A percentile compares a stretch with the other conserved stretches of the same genome.
phyloP scores from a whole-genome alignment of 371 early-diverging fungal species.

The Mortierella polycephala region DNA sequence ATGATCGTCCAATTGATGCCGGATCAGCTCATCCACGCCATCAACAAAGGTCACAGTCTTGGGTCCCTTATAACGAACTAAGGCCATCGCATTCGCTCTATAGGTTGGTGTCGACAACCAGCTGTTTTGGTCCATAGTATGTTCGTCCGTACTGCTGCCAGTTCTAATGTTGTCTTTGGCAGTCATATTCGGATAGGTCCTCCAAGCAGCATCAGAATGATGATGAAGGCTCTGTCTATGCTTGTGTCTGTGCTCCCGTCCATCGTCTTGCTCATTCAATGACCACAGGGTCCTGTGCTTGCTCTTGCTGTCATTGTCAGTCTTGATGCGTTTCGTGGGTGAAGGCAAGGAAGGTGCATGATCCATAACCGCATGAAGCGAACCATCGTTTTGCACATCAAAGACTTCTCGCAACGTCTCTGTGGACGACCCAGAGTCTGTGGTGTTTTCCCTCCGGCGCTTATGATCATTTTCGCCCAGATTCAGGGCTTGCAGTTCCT shows the following conservation, averaged over 20 bases:
- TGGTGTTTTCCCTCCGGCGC: constrained; percentile 25
- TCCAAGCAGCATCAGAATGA: too few relatives aligned
- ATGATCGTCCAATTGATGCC: constrained; percentile 7
- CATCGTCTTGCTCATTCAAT: constrained; percentile 5
- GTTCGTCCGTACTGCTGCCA: neutral
- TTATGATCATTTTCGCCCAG: constrained; percentile 48
- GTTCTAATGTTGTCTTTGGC: neutral
- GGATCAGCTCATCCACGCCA: constrained; percentile 39
- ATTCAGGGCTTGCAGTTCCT: constrained; percentile 34
- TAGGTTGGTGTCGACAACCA: neutral
- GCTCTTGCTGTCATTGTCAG: neutral
- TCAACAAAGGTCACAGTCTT: constrained; percentile 30
- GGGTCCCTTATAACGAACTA: constrained; percentile 48
- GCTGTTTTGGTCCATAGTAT: neutral
- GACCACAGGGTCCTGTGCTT: neutral
- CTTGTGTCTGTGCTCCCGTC: neutral
- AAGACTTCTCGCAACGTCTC: constrained; percentile 42
- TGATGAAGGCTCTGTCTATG: too few relatives aligned
- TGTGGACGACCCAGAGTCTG: constrained; percentile 9
- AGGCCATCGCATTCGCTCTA: constrained; percentile 18
- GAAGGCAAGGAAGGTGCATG: constrained; percentile 44
- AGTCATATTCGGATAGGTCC: neutral
- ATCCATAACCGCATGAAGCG: constrained; percentile 34
- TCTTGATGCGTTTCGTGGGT: constrained; percentile 21
- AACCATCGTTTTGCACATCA: constrained; percentile 43